phyloP scores from a whole-genome alignment of 2,329 filamentous ascomycete species.

The Penicillium sp. region DNA sequence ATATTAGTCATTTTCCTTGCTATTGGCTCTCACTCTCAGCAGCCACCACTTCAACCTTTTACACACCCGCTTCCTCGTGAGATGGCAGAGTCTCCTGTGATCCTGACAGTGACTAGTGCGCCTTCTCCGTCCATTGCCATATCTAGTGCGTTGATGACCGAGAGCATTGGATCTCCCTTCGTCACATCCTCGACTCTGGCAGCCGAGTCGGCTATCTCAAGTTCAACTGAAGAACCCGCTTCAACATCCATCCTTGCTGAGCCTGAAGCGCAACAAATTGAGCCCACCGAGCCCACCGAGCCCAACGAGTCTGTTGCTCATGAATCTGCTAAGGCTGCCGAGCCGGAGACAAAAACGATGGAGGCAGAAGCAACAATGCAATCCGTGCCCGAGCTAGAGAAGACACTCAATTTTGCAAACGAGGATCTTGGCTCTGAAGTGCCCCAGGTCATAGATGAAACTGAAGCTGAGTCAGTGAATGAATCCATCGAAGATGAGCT shows the following conservation, averaged over 20 bases:
- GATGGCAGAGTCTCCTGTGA: not conserved
- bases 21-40: conserved; percentile 5
- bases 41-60: not conserved
- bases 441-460: not conserved
- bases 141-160: not conserved
- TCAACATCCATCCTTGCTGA: not conserved
- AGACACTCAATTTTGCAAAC: not conserved
- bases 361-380: not conserved
- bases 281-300: not conserved
- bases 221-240: not conserved
- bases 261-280: not conserved
- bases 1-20: conserved; percentile 15
- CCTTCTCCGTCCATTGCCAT: not conserved
- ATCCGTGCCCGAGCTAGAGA: not conserved
- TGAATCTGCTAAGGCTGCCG: too few species aligned
- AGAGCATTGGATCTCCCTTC: not conserved
- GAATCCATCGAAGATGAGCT: not conserved
- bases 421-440: not conserved
- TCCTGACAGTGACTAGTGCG: not conserved
- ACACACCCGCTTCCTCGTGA: conserved; percentile 16
- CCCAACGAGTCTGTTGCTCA: too few species aligned
- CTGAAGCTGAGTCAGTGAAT: not conserved
- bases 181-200: not conserved
- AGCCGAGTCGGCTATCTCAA: not conserved
- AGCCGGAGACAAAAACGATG: not conserved